These are phyloP conservation scores for Malania oleifera DNA, from an alignment of 164 flowering plant genomes.

Conservation along the genomic window DNA sequence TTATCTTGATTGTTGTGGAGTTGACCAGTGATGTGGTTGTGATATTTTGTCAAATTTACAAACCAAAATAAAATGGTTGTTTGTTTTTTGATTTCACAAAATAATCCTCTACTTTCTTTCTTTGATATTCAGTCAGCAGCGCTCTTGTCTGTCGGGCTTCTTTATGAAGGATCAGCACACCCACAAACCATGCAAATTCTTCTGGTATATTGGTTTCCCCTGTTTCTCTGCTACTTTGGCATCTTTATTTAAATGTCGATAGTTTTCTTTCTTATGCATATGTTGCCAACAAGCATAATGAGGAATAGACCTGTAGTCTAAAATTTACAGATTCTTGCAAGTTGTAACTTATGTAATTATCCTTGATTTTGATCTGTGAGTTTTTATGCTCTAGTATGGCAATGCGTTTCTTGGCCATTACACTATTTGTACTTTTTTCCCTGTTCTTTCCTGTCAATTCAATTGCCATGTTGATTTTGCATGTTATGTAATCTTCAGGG, in stretches of 20 bases:
- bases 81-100: background rate
- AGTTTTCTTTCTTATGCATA: background rate
- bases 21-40: too few relatives aligned
- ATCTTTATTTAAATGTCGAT: background rate
- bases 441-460: background rate
- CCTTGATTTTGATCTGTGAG: too few relatives aligned
- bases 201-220: conserved; percentile 44
- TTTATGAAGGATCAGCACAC: conserved; percentile 93
- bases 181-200: conserved; percentile 80
- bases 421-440: background rate
- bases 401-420: too few relatives aligned
- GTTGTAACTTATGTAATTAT: too few relatives aligned
- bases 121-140: conserved; percentile 81
- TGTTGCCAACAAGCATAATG: background rate
- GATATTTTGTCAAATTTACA: background rate
- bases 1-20: too few relatives aligned
- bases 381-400: too few relatives aligned
- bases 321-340: too few relatives aligned
- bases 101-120: conserved; percentile 5
- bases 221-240: background rate
- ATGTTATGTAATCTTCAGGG: conserved; percentile 35
- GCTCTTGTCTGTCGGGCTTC: conserved; percentile 78
- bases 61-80: background rate
- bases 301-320: too few relatives aligned
- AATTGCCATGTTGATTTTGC: background rate